Percentiles rank a stretch among this genome's conserved stretches.
Evolutionary conservation across 2,329 filamentous ascomycete genomes (phyloP).

Genomic region (Leptographium galeiforme): DNA sequence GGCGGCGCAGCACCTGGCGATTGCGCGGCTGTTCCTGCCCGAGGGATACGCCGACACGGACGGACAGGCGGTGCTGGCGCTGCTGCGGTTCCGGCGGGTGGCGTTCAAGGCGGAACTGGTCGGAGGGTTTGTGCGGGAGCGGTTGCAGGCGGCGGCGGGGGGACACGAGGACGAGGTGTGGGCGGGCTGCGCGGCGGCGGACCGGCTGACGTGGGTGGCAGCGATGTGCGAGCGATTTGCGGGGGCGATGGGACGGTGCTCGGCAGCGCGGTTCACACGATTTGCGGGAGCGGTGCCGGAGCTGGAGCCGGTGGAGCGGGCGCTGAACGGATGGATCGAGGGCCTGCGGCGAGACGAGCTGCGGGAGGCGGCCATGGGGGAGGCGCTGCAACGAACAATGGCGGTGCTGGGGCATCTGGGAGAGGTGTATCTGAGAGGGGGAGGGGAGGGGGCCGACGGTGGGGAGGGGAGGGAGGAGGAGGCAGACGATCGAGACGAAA

Average conservation of each 20-base stretch:
- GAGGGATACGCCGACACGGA: slow-evolving; percentile 64
- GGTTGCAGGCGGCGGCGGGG: slow-evolving; percentile 47
- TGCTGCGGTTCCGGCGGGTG: slow-evolving; percentile 77
- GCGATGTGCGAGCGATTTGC: slow-evolving; percentile 76
- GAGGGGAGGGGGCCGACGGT: neutral
- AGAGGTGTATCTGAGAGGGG: slow-evolving; percentile 56
- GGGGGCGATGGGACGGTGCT: slow-evolving; percentile 66
- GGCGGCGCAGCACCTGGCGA: slow-evolving; percentile 73
- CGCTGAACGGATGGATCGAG: slow-evolving; percentile 80
- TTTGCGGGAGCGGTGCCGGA: slow-evolving; percentile 76
- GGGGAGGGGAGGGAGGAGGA: neutral
- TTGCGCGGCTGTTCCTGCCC: slow-evolving; percentile 79
- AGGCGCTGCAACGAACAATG: slow-evolving; percentile 71
- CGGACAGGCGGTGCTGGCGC: slow-evolving; percentile 72
- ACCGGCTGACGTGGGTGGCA: slow-evolving; percentile 74
- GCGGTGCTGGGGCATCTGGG: slow-evolving; percentile 77
- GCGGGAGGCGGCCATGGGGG: slow-evolving; percentile 69
- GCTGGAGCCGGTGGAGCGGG: slow-evolving; percentile 80
- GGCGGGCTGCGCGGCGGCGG: slow-evolving; percentile 65
- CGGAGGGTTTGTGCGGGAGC: slow-evolving; percentile 65
- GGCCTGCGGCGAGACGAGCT: slow-evolving; percentile 71
- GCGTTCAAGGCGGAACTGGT: slow-evolving; percentile 78
- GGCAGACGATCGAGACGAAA: neutral
- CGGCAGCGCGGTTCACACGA: slow-evolving; percentile 61
- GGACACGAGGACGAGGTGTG: slow-evolving; percentile 68